phyloP scores from a whole-genome alignment of 73 alveolate genomes.

The Tetrahymena borealis region DNA sequence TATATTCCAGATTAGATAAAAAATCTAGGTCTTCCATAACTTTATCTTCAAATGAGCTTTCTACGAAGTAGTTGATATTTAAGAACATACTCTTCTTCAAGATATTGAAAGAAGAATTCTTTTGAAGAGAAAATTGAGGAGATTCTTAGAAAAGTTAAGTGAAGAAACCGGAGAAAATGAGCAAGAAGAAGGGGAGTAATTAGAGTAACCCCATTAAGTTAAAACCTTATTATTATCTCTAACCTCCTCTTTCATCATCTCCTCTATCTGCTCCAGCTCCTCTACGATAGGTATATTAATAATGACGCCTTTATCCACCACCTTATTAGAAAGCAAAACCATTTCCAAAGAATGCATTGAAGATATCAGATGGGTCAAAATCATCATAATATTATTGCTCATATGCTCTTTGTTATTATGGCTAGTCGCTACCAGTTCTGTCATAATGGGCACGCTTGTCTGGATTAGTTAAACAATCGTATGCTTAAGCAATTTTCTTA shows the following conservation, averaged over 20 bases:
- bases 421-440: constrained; percentile 31
- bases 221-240: not conserved
- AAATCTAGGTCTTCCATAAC: not conserved
- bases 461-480: constrained; percentile 24
- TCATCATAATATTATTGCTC: constrained; percentile 29
- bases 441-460: constrained; percentile 32
- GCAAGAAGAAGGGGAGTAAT: not conserved
- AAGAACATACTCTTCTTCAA: not conserved
- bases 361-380: constrained; percentile 23
- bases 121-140: not conserved
- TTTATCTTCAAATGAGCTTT: not conserved
- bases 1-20: not conserved
- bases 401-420: constrained; percentile 15
- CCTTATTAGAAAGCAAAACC: not conserved
- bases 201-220: not conserved
- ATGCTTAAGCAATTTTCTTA: constrained; percentile 55
- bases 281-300: not conserved
- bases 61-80: not conserved
- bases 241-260: not conserved
- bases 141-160: not conserved
- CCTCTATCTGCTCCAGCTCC: not conserved
- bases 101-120: not conserved
- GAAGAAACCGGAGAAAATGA: not conserved
- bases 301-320: not conserved
- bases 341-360: constrained; percentile 11